Evolutionary conservation across 495 filamentous ascomycete genomes (phyloP), one percentile per base, ranked within the genome.

Genomic region (Melanomma pulvis-pyrius): DNA sequence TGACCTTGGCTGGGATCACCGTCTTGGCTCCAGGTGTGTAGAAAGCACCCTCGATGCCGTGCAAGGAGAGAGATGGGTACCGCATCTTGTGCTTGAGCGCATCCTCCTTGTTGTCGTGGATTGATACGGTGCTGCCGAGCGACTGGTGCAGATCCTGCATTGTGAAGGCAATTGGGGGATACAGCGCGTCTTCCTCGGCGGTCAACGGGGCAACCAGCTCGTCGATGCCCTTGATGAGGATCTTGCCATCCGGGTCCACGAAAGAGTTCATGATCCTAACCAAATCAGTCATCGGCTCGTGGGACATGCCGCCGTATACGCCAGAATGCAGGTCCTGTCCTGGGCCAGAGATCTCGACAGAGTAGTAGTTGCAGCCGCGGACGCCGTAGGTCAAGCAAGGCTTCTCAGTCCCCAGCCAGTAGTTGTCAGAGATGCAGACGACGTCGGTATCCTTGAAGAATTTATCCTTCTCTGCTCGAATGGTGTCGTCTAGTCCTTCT

Each of bases 371-470:
- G 86, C 90, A 93, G 13, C 94, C 94, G 47, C 94, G 90, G n/a
- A 99, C 87, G 46, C 96, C 96, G 76, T 99, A 99, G 12, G 96
- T 98, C 60, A 99, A 79, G 71, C 96, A 99, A 1, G 96, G 96
- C 79, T 96, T 96, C 84, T 98, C 91, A 7, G 94, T 96, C 34
- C 94, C 94, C 17, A 99, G 88, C 96, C 96, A 99, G 87, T 99
- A 99, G 82, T 99, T 99, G 78, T 99, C 96, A 53, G 91, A 96
- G 73, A 99, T 99, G 82, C 96, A 98, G 21, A 97, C 93, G 5
- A 93, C 96, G 65, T 99, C 96, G 5, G 92, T 87, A 68, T 96
- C 93, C 69, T 90, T 90, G 80, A 99, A 99, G 82, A 85, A 98
- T 59, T 87, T 86, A 80, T 93, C 91, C 69, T 86, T 89, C 79